These are phyloP conservation scores for Camelina hispida DNA, from an alignment of 345 rosid genomes.

Conservation along the genomic window DNA sequence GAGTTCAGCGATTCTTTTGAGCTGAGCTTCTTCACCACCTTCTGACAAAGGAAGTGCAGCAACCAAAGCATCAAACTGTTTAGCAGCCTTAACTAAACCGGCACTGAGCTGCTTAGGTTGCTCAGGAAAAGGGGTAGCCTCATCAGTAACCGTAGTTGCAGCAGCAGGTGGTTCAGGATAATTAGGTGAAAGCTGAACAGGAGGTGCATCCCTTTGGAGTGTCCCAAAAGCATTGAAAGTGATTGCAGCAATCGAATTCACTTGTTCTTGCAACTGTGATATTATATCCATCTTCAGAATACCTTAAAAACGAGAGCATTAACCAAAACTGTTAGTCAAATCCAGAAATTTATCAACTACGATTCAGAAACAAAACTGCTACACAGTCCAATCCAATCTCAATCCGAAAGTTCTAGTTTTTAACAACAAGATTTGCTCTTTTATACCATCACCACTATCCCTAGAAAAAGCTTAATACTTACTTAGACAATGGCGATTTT, in stretches of 20 bases:
- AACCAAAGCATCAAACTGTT: slow-evolving; percentile 97
- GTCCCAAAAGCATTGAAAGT: slow-evolving; percentile 85
- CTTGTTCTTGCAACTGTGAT: slow-evolving; percentile 94
- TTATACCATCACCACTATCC: no score
- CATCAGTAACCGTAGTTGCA: slow-evolving; percentile 55
- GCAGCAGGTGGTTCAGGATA: slow-evolving; percentile 82
- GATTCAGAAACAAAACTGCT: no score
- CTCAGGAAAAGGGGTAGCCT: slow-evolving; percentile 57
- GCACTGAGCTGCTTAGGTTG: slow-evolving; percentile 85
- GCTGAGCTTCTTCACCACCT: slow-evolving; percentile 94
- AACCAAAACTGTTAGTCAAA: not conserved
- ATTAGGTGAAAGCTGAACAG: slow-evolving; percentile 74
- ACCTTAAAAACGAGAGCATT: not conserved
- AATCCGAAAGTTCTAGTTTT: no score
- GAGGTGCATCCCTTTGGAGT: slow-evolving; percentile 85
- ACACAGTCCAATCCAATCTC: no score
- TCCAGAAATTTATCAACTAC: no score
- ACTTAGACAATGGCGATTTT: not conserved
- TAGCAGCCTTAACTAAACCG: slow-evolving; percentile 88
- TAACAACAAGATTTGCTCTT: no score
- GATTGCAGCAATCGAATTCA: slow-evolving; percentile 67
- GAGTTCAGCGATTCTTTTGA: slow-evolving; percentile 75
- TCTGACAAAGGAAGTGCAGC: slow-evolving; percentile 87
- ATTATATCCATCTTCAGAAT: slow-evolving; percentile 73
- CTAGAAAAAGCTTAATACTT: no score